These are phyloP conservation scores for Histomonas meleagridis DNA, from an alignment of 208 protist genomes.

Conservation along the genomic window DNA sequence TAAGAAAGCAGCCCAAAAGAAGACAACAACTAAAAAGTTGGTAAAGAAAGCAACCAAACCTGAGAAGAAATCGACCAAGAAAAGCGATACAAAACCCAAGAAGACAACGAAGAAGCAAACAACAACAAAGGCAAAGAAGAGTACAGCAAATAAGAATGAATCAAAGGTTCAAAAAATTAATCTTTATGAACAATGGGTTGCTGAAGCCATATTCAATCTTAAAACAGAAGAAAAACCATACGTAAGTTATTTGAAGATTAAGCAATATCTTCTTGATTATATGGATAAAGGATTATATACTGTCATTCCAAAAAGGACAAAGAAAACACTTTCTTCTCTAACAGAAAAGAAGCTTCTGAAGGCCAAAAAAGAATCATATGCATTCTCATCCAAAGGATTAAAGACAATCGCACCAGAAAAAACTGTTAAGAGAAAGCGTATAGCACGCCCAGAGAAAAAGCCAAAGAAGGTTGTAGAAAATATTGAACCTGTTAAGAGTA, in stretches of 20 bases:
- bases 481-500: too few relatives aligned
- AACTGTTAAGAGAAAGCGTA: not conserved
- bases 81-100: not conserved
- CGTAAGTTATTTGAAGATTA: not conserved
- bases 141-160: too few relatives aligned
- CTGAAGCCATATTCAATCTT: not conserved
- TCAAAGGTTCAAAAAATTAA: not conserved
- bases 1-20: not conserved
- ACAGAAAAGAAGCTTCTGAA: not conserved
- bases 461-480: too few relatives aligned
- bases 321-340: not conserved
- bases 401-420: not conserved
- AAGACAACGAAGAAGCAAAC: not conserved
- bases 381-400: not conserved
- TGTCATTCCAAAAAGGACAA: not conserved
- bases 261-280: not conserved
- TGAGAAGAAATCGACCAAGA: not conserved
- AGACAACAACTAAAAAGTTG: not conserved
- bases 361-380: not conserved
- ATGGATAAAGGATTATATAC: not conserved
- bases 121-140: not conserved
- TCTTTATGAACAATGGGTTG: not conserved
- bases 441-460: too few relatives aligned
- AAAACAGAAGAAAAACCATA: not conserved
- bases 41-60: not conserved